Percentiles rank a stretch among this genome's conserved stretches.
phyloP scores from a whole-genome alignment of 1,284 basidiomycete species.

The Cutaneotrichosporon mucoides region DNA sequence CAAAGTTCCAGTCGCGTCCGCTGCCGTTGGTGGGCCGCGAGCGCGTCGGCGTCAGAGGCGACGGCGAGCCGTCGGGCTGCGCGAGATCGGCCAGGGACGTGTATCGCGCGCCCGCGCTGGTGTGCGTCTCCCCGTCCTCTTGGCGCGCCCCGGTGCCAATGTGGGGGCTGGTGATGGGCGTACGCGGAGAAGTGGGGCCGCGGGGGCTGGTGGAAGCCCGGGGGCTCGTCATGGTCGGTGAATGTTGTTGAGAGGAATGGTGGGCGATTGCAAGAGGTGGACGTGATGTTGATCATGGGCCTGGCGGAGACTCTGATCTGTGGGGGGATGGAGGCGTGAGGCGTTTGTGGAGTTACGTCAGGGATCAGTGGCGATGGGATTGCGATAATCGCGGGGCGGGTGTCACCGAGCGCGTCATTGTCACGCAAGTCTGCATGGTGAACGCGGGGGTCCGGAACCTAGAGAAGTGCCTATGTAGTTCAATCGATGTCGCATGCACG shows the following conservation, averaged over 20 bases:
- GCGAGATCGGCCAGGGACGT: background rate
- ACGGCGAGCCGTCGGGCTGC: background rate
- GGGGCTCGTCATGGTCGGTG: no score
- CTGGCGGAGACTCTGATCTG: background rate
- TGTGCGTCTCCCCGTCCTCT: background rate
- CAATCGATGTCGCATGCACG: no score
- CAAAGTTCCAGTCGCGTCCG: constrained; percentile 1
- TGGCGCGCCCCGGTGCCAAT: background rate
- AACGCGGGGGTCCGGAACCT: background rate
- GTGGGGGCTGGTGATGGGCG: background rate
- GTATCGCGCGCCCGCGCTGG: background rate
- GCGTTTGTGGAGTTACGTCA: background rate
- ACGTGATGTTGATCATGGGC: background rate
- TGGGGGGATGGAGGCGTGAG: background rate
- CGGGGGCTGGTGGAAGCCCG: no score
- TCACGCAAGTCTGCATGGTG: background rate
- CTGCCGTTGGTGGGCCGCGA: background rate
- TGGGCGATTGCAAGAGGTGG: background rate
- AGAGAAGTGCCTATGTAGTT: no score
- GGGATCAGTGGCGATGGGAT: background rate
- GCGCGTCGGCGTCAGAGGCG: background rate
- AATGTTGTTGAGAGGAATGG: no score
- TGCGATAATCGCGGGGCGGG: background rate
- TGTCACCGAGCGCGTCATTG: background rate
- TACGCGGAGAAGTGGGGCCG: background rate